These are phyloP conservation scores for Schizonepeta tenuifolia DNA, from an alignment of 257 asterid genomes.

Conservation along the genomic window DNA sequence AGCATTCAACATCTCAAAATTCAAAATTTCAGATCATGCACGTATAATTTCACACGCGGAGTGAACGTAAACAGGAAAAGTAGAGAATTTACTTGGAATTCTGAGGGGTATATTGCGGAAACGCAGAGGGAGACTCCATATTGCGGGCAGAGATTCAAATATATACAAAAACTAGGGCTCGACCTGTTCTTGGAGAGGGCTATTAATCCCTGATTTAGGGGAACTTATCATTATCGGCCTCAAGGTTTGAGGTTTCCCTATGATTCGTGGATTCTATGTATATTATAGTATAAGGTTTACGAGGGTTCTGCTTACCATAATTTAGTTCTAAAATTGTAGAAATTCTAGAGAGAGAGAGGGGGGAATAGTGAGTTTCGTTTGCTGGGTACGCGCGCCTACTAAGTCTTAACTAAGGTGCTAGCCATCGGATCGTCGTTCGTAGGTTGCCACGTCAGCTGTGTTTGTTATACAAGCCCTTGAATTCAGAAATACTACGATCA, in stretches of 20 bases:
- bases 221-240: neutral
- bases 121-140: constrained; percentile 76
- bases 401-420: neutral
- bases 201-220: constrained; percentile 18
- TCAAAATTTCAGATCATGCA: constrained; percentile 37
- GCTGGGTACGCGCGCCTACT: constrained; percentile 37
- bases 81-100: constrained; percentile 47
- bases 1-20: constrained; percentile 26
- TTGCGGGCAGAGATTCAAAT: neutral
- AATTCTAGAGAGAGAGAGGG: neutral
- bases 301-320: constrained; percentile 17
- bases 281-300: constrained; percentile 12
- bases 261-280: constrained; percentile 24
- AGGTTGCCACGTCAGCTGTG: constrained; percentile 10
- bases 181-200: constrained; percentile 29
- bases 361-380: neutral
- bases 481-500: neutral
- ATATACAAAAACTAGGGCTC: constrained; percentile 35
- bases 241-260: constrained; percentile 29
- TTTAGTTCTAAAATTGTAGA: constrained; percentile 8
- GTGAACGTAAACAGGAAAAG: neutral
- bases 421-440: constrained; percentile 33
- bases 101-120: constrained; percentile 45
- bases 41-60: constrained; percentile 14
- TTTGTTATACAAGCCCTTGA: constrained; percentile 13